Evolutionary conservation across 139 green algal species (phyloP), one percentile per base, ranked within the genome.

Genomic region (Eudorina sp.): DNA sequence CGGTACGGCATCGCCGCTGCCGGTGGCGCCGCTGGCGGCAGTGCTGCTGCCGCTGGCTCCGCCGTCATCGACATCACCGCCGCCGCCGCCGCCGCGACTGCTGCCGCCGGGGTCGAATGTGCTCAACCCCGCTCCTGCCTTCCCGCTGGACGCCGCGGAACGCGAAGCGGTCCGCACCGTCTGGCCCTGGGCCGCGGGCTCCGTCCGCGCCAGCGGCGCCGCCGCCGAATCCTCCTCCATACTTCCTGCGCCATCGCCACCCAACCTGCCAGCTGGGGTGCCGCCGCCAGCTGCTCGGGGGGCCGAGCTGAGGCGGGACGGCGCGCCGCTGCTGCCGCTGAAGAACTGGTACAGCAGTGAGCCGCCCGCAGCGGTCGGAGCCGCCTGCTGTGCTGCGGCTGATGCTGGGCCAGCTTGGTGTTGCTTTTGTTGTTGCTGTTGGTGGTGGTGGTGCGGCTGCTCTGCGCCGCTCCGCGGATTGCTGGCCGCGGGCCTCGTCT

Each of bases 331-430:
- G 11, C 23, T 46, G 36, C 77, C 77, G 77, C 53, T 66, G 55
- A 74, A 85, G 78, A 85, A 85, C 4, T 85, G 38, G 55, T 85
- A 85, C 38, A 85, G 40, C 9, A 74, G 21, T 4, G 78, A 85
- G 13, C 34, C 25, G 36, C 66, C 34, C 18, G 66, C 18, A 46
- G 34, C 34, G n/a, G 38, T 5, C 36, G 36, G 3, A 76, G 25
- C 34, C 68, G 14, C 34, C 34, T 31, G 68, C 34, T 74, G 13
- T 43, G 68, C 31, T 13, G 31, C 68, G 4, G 68, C 68, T 76
- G 68, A 6, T 2, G 16, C 62, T 72, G 62, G 36, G 55, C n/a
- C n/a, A n/a, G n/a, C n/a, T 66, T 25, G 55, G 27, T 66, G 55
- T 34, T 66, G 55, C 5, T 72, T 25, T 29, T 72, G 62, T 34